Conservation (phyloP, 2,329 filamentous ascomycete genomes). For the Domatiomyces catenatus region DNA sequence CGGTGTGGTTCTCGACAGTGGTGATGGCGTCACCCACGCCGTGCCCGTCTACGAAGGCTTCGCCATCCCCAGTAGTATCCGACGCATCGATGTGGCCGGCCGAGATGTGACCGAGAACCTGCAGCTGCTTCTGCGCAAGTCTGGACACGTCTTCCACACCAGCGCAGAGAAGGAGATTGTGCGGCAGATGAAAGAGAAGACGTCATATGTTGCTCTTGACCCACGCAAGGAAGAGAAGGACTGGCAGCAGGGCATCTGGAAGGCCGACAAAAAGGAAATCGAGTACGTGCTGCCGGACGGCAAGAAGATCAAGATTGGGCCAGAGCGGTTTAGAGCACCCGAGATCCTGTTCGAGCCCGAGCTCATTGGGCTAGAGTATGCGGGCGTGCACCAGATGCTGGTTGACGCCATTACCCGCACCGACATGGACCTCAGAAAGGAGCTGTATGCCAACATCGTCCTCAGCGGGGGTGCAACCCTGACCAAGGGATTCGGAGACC, state of each 20-base stretch:
- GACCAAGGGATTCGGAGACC: constrained; percentile 91
- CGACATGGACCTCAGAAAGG: constrained; percentile 87
- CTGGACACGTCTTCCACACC: constrained; percentile 87
- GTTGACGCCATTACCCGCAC: constrained; percentile 91
- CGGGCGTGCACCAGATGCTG: constrained; percentile 92
- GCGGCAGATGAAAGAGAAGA: constrained; percentile 86
- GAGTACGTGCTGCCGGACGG: constrained; percentile 89
- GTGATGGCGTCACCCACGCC: constrained; percentile 91
- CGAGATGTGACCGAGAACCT: constrained; percentile 92
- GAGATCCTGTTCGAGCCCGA: constrained; percentile 97
- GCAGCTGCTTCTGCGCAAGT: constrained; percentile 79
- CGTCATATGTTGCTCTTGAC: constrained; percentile 79
- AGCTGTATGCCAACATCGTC: constrained; percentile 91
- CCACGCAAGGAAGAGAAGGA: constrained; percentile 93
- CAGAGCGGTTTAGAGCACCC: constrained; percentile 86
- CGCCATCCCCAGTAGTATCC: constrained; percentile 87
- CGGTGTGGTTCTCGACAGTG: constrained; percentile 85
- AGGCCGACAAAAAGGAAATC: constrained; percentile 61
- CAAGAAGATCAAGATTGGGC: constrained; percentile 82
- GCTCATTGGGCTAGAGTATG: constrained; percentile 91
- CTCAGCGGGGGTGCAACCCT: constrained; percentile 90
- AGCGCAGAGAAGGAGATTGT: constrained; percentile 99
- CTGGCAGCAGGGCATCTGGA: constrained; percentile 54
- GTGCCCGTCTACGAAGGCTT: constrained; percentile 98
- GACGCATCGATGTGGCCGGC: constrained; percentile 88